Conservation (phyloP, 2,329 filamentous ascomycete genomes). For the Teratosphaeria epicoccoides region DNA sequence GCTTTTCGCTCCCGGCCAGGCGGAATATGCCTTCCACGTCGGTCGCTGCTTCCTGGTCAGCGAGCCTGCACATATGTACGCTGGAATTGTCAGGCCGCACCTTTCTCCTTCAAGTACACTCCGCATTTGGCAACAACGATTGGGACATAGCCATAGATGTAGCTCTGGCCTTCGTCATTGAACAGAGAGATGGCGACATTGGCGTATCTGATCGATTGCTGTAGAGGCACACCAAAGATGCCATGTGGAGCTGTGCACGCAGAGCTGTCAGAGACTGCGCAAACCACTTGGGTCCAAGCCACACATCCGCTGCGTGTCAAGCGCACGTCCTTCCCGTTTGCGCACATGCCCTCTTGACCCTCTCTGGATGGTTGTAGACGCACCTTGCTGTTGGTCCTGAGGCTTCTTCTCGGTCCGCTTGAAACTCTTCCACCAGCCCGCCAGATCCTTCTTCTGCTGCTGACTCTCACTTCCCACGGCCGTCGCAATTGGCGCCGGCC, state of each 20-base stretch:
- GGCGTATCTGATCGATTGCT: constrained; percentile 90
- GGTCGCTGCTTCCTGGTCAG: constrained; percentile 52
- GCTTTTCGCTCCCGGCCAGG: constrained; percentile 88
- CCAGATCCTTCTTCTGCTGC: constrained; percentile 75
- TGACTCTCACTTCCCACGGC: constrained; percentile 48
- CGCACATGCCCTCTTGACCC: neutral
- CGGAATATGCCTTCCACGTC: constrained; percentile 95
- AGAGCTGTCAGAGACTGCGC: neutral
- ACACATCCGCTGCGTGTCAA: neutral
- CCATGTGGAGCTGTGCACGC: constrained; percentile 44
- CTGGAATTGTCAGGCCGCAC: constrained; percentile 41
- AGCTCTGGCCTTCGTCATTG: constrained; percentile 84
- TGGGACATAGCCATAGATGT: constrained; percentile 96
- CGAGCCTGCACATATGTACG: constrained; percentile 16
- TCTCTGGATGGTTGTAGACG: constrained; percentile 10
- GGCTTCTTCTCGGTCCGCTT: constrained; percentile 56
- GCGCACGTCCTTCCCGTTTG: neutral
- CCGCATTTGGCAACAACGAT: constrained; percentile 98
- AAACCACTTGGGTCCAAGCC: neutral
- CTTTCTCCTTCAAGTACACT: constrained; percentile 95
- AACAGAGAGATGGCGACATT: constrained; percentile 96
- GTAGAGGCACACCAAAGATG: constrained; percentile 89
- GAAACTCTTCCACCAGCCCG: constrained; percentile 97
- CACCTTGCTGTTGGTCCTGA: constrained; percentile 57
- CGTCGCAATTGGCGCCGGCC: constrained; percentile 35